Base-by-base conservation (phyloP, 73 alveolate genomes). In the Paramecium caudatum region DNA sequence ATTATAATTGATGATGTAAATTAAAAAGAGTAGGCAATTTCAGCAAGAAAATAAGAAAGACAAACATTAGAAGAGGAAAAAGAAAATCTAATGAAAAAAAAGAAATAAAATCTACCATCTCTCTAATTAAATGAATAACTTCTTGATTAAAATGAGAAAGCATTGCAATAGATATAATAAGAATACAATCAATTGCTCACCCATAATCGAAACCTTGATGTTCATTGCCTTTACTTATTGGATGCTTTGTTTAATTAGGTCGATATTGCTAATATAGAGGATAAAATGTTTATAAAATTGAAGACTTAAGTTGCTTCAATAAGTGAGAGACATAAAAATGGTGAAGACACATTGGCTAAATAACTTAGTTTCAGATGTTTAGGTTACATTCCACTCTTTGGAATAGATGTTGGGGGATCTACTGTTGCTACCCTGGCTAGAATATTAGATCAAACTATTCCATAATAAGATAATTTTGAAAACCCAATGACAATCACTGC, bases 371-470 rank as follows among this genome's bases (percentile, higher is more conserved):
- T 74, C 17, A 36, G 88, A 10, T 74, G 88, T 37, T 41, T 74
- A 15, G 88, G 88, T 16, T 74, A 74, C 55, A 74, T 74, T 43
- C 68, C 69, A 10, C 19, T 74, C 36, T 74, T 74, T 45, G 88
- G 88, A 6, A 19, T 74, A 16, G 83, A 74, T 74, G 46, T 74
- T 27, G 88, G 68, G 7, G 88, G 88, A 41, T 74, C 62, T 41
- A 41, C 69, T 5, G 19, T 74, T 45, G 68, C 88, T 10, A 41
- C 88, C 1, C 43, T 74, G 32, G 39, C 69, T 6, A 12, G 50
- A 30, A 65, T 45, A n/a, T 43, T 74, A 21, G 68, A 41, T 27
- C 15, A 74, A 23, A 17, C 39, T 8, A 41, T 27, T 23, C 65
- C 80, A 23, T 10, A 34, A 6, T 30, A 74, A 27, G 32, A 74